Evolutionary conservation across 2,329 filamentous ascomycete species (phyloP), one percentile per base, ranked within the genome.

Genomic region (Clarireedia homoeocarpa): DNA sequence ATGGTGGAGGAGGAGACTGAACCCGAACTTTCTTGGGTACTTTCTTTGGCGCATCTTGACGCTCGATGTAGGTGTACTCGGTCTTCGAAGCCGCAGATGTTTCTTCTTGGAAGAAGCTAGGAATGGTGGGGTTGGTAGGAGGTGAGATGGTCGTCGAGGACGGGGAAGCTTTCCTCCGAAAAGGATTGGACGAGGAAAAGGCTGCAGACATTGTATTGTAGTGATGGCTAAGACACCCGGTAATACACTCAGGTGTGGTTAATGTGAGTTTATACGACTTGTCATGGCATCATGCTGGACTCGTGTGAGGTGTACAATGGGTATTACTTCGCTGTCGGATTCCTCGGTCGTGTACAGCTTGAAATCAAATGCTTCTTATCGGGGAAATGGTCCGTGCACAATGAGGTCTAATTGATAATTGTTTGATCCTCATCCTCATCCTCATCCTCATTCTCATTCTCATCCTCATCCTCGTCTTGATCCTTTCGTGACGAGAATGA

Each of bases 11-110:
- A 51, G 83, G 83, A 44, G 82, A 84, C 66, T 84, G 77, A 7
- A 86, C 79, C 65, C 84, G 81, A 58, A 88, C 85, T 65, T 81
- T 86, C 71, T 87, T 88, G 69, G 61, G 58, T 27, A 59, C 55
- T 44, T 65, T 67, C 57, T 64, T 67, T 34, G 63, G 61, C 36
- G 40, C 53, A 55, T 55, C 53, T 45, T 49, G 44, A 12, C n/a
- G 24, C 40, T 44, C 46, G 17, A 48, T 42, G 48, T 61, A 56
- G 34, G 52, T 27, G 4, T 49, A 44, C 53, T 62, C 58, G 45
- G 56, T 44, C 34, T 56, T 50, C 36, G 49, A n/a, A 56, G 51
- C 38, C 20, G 53, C 46, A 55, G 46, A 44, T 55, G 15, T 17
- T 36, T 55, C 53, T 36, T n/a, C 26, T 36, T 50, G 39, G 47